Percentiles rank a stretch among this genome's conserved stretches.
phyloP scores from a whole-genome alignment of 331 rosid genomes.

The Cydonia oblonga region DNA sequence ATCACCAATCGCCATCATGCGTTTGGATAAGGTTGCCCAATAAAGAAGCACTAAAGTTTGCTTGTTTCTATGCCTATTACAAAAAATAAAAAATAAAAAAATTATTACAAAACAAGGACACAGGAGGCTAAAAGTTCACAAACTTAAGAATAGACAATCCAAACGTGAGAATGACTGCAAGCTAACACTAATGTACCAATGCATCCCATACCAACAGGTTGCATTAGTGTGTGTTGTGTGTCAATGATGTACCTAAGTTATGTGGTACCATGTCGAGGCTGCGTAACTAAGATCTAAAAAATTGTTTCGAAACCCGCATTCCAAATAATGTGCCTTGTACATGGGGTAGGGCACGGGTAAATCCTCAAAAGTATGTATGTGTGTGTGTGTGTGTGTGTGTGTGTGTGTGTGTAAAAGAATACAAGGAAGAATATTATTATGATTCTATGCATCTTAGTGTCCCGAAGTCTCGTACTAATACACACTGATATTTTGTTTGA shows the following conservation, averaged over 20 bases:
- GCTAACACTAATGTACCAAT: background rate
- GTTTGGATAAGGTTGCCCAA: background rate
- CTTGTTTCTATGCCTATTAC: background rate
- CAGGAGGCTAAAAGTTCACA: background rate
- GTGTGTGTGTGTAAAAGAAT: background rate
- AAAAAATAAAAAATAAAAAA: background rate
- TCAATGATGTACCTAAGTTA: background rate
- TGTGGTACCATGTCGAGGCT: background rate
- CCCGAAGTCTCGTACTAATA: background rate
- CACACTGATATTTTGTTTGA: background rate
- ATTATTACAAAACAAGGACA: background rate
- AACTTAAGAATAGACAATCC: background rate
- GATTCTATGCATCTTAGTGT: background rate
- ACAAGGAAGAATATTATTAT: background rate
- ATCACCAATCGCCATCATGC: no score
- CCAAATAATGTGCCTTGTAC: background rate
- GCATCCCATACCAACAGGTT: background rate
- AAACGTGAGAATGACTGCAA: background rate
- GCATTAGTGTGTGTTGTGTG: no score
- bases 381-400: no score
- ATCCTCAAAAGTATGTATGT: background rate
- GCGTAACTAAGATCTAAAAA: background rate
- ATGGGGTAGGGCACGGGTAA: background rate
- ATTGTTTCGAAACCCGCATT: background rate
- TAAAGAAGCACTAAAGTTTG: background rate